A percentile compares a stretch with the other conserved stretches of the same genome.
These are phyloP conservation scores for Lathyrus oleraceus DNA, from an alignment of 306 rosid species.

Conservation along the genomic window DNA sequence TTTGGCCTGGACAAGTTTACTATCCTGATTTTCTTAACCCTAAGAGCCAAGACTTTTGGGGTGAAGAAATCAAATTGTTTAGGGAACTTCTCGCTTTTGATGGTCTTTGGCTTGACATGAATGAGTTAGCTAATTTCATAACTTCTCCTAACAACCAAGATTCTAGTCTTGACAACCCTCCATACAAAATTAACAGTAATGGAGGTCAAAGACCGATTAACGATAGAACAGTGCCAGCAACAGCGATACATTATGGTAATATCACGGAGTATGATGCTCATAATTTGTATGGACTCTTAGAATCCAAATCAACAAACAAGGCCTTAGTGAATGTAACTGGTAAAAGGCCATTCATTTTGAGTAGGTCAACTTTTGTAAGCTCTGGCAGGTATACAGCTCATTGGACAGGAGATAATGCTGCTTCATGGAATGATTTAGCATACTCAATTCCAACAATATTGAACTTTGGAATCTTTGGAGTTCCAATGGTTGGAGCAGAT, in stretches of 20 bases:
- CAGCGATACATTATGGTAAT: constrained; percentile 64
- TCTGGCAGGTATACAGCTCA: constrained; percentile 90
- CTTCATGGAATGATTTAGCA: constrained; percentile 83
- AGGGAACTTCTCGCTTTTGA: constrained; percentile 60
- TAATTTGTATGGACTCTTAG: constrained; percentile 74
- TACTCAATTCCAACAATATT: constrained; percentile 68
- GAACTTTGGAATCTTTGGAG: constrained; percentile 76
- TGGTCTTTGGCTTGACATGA: constrained; percentile 94
- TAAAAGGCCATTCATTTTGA: constrained; percentile 80
- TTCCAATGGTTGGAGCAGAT: constrained; percentile 97
- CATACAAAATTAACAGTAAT: constrained; percentile 63
- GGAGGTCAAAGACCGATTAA: constrained; percentile 49
- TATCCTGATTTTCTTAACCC: constrained; percentile 84
- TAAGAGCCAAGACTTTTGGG: constrained; percentile 51
- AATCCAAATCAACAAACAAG: constrained; percentile 62
- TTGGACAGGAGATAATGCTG: constrained; percentile 95
- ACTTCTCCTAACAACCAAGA: constrained; percentile 52
- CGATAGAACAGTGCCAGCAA: constrained; percentile 57
- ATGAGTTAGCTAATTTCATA: constrained; percentile 72
- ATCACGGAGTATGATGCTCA: constrained; percentile 76
- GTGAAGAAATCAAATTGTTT: constrained; percentile 67
- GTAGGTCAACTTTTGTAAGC: constrained; percentile 85
- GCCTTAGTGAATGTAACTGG: constrained; percentile 60
- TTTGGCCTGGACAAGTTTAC: constrained; percentile 90
- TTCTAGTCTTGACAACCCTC: constrained; percentile 78